Evolutionary conservation across 306 rosid genomes (phyloP).

Genomic region (Medicago lupulina): DNA sequence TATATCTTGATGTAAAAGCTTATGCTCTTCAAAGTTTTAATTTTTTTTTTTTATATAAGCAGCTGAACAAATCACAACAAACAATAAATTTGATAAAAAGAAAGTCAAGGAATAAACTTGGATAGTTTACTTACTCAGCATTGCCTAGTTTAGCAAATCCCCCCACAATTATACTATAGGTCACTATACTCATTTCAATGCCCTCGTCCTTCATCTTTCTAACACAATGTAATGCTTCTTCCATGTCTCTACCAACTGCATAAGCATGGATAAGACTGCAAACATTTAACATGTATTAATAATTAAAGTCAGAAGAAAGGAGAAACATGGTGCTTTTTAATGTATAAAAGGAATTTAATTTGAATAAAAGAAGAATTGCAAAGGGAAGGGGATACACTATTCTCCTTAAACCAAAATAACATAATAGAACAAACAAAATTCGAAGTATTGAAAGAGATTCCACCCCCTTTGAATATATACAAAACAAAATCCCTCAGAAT

Average conservation of each 20-base stretch:
- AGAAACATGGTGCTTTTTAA: slow-evolving; percentile 11
- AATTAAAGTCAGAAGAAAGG: slow-evolving; percentile 38
- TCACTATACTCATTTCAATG: slow-evolving; percentile 85
- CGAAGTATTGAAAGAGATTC: slow-evolving; percentile 19
- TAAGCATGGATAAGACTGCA: slow-evolving; percentile 99
- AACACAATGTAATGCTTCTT: slow-evolving; percentile 91
- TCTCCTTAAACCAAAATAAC: slow-evolving; percentile 30
- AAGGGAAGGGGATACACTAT: slow-evolving; percentile 11
- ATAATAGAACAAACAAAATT: slow-evolving; percentile 10
- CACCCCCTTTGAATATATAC: slow-evolving; percentile 17
- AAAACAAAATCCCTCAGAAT: background rate
- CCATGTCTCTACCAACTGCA: slow-evolving; percentile 99
- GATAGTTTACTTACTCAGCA: slow-evolving; percentile 75
- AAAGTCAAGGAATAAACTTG: slow-evolving; percentile 15
- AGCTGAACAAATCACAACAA: slow-evolving; percentile 26
- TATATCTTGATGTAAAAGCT: slow-evolving; percentile 14
- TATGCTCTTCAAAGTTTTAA: background rate
- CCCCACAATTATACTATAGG: slow-evolving; percentile 87
- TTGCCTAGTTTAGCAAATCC: slow-evolving; percentile 82
- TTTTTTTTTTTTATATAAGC: background rate
- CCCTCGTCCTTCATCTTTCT: slow-evolving; percentile 93
- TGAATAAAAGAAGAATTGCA: slow-evolving; percentile 20
- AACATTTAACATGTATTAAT: slow-evolving; percentile 48
- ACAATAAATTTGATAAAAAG: slow-evolving; percentile 4
- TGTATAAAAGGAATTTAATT: slow-evolving; percentile 23